Evolutionary conservation across 2,329 filamentous ascomycete species (phyloP).

Genomic region (Diplodia sapinea): DNA sequence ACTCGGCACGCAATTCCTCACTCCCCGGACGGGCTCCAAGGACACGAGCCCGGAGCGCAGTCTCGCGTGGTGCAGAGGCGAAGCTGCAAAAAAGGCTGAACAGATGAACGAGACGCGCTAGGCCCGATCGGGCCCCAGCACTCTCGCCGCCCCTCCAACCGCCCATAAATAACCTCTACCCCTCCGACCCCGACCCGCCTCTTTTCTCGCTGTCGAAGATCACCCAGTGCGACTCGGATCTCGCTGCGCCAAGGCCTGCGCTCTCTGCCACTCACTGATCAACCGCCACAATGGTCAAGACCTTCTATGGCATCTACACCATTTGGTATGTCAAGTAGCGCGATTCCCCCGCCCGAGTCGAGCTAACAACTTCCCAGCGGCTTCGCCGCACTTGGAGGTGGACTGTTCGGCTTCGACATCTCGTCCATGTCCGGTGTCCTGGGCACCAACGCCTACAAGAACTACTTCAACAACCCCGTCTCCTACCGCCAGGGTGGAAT

Average conservation of each 20-base stretch:
- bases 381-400: conserved; percentile 12
- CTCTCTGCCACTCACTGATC: neutral
- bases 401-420: conserved; percentile 61
- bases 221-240: conserved; percentile 10
- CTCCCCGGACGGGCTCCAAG: too few relatives aligned
- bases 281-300: conserved; percentile 20
- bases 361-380: neutral
- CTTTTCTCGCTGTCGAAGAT: neutral
- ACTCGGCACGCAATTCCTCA: too few relatives aligned
- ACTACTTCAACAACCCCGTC: conserved; percentile 35
- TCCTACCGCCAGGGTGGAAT: conserved; percentile 39
- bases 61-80: conserved; percentile 15
- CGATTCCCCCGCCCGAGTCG: conserved; percentile 46
- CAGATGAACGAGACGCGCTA: neutral
- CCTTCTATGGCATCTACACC: conserved; percentile 56
- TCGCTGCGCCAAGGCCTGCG: conserved; percentile 8
- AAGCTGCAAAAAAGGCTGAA: conserved; percentile 16
- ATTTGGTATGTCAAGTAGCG: conserved; percentile 61
- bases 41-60: neutral
- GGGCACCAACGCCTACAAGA: conserved; percentile 44
- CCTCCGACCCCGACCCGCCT: neutral
- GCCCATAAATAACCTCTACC: conserved; percentile 26
- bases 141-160: neutral
- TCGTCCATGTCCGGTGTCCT: conserved; percentile 62
- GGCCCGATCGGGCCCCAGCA: neutral